Evolutionary conservation across 2,329 filamentous ascomycete species (phyloP).

Genomic region (Cladosporium sp.): DNA sequence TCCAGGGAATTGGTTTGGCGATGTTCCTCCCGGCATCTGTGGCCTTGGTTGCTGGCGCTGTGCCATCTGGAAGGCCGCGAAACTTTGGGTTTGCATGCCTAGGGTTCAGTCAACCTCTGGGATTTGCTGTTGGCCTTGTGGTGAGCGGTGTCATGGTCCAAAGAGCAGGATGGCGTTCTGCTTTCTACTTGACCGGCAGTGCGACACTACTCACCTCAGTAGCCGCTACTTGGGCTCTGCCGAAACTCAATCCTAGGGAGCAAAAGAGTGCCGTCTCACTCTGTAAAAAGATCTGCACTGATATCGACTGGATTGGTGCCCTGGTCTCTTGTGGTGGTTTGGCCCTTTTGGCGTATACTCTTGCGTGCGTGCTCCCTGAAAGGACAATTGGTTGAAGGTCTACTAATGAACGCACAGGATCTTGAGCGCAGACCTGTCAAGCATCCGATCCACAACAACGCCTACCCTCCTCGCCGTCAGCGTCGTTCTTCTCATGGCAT

Average conservation of each 20-base stretch:
- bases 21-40: slow-evolving; percentile 44
- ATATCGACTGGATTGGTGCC: slow-evolving; percentile 54
- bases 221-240: slow-evolving; percentile 36
- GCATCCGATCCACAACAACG: slow-evolving; percentile 17
- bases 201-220: slow-evolving; percentile 41
- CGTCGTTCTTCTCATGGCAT: slow-evolving; percentile 31
- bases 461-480: too few relatives aligned
- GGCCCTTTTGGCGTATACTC: slow-evolving; percentile 49
- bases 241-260: slow-evolving; percentile 23
- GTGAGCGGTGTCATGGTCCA: slow-evolving; percentile 48
- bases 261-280: slow-evolving; percentile 17
- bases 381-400: slow-evolving; percentile 14
- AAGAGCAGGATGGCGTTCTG: slow-evolving; percentile 49
- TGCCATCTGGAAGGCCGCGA: slow-evolving; percentile 43
- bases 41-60: slow-evolving; percentile 43
- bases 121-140: slow-evolving; percentile 49
- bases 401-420: too few relatives aligned
- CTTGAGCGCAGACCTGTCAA: slow-evolving; percentile 18
- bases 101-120: slow-evolving; percentile 49
- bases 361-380: slow-evolving; percentile 36
- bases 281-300: slow-evolving; percentile 29
- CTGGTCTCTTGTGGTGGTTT: slow-evolving; percentile 43
- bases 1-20: slow-evolving; percentile 28
- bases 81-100: slow-evolving; percentile 51
- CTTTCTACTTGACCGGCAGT: slow-evolving; percentile 43